Percentiles rank a stretch among this genome's conserved stretches.
Conservation (phyloP, 108 stramenopile species). For the Skeletonema menzelii region DNA sequence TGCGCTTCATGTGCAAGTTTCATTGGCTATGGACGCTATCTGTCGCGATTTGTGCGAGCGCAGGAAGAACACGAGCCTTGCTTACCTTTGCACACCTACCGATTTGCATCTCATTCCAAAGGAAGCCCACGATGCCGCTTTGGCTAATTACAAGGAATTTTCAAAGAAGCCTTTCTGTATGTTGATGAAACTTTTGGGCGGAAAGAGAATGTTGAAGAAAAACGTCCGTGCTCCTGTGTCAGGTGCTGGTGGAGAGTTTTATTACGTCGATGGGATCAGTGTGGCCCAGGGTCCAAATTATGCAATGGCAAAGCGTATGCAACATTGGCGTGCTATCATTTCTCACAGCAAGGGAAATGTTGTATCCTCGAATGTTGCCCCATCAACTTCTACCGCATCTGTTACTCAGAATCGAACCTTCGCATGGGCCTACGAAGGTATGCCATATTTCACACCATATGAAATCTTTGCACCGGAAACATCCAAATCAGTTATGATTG, state of each 20-base stretch:
- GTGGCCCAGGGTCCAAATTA: constrained; percentile 98
- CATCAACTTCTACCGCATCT: constrained; percentile 94
- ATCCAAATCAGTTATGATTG: constrained; percentile 96
- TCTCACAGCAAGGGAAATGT: constrained; percentile 87
- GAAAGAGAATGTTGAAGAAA: constrained; percentile 75
- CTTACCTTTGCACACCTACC: constrained; percentile 98
- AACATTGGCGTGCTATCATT: constrained; percentile 97
- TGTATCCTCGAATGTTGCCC: constrained; percentile 96
- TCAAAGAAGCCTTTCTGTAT: constrained; percentile 68
- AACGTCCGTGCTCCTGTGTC: constrained; percentile 70
- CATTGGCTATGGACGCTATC: constrained; percentile 95
- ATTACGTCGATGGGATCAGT: constrained; percentile 72
- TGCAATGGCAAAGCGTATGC: constrained; percentile 96
- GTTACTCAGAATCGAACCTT: constrained; percentile 94
- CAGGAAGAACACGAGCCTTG: constrained; percentile 81
- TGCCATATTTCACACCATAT: constrained; percentile 94
- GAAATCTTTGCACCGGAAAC: constrained; percentile 97
- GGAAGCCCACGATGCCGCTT: constrained; percentile 87
- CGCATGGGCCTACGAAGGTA: constrained; percentile 98
- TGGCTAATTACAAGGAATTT: constrained; percentile 66
- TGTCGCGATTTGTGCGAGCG: constrained; percentile 82
- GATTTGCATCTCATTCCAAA: constrained; percentile 94
- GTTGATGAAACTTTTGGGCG: constrained; percentile 66
- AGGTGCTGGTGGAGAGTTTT: constrained; percentile 61
- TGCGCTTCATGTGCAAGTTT: constrained; percentile 94